Evolutionary conservation across 306 rosid species (phyloP).

Genomic region (Quercus engelmannii): DNA sequence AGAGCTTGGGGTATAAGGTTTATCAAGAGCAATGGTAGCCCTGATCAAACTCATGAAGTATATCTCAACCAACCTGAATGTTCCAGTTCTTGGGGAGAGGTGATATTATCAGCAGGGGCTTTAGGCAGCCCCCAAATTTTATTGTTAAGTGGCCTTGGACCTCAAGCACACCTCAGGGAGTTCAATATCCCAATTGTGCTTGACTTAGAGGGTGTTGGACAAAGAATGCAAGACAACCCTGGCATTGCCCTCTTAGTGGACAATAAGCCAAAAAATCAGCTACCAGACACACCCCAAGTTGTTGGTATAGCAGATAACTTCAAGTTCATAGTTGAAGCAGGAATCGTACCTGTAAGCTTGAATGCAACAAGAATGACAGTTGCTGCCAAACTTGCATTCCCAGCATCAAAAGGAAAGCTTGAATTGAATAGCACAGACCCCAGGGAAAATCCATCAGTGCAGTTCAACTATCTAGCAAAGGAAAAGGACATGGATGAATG

Average conservation of each 20-base stretch:
- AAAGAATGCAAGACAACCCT: conserved; percentile 76
- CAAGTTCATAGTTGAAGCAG: conserved; percentile 55
- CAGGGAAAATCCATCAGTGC: conserved; percentile 58
- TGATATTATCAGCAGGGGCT: conserved; percentile 73
- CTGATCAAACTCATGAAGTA: conserved; percentile 38
- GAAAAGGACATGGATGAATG: conserved; percentile 47
- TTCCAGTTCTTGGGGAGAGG: conserved; percentile 53
- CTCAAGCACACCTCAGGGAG: conserved; percentile 41
- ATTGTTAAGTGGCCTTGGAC: conserved; percentile 68
- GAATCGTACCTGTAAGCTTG: conserved; percentile 46
- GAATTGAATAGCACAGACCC: conserved; percentile 58
- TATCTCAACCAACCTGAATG: conserved; percentile 38
- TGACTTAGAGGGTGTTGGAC: conserved; percentile 48
- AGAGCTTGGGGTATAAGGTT: conserved; percentile 56
- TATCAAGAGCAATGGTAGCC: conserved; percentile 50
- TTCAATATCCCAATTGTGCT: conserved; percentile 41
- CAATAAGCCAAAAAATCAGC: conserved; percentile 40
- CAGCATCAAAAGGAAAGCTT: conserved; percentile 56
- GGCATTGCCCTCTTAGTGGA: conserved; percentile 52
- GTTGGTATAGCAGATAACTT: conserved; percentile 61
- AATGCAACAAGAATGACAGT: conserved; percentile 50
- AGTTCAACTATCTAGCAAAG: conserved; percentile 60
- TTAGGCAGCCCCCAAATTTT: conserved; percentile 75
- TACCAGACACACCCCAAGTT: conserved; percentile 67
- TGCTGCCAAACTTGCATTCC: conserved; percentile 60